Conservation (phyloP, 257 asterid species). For the Salvia rosmarinus region DNA sequence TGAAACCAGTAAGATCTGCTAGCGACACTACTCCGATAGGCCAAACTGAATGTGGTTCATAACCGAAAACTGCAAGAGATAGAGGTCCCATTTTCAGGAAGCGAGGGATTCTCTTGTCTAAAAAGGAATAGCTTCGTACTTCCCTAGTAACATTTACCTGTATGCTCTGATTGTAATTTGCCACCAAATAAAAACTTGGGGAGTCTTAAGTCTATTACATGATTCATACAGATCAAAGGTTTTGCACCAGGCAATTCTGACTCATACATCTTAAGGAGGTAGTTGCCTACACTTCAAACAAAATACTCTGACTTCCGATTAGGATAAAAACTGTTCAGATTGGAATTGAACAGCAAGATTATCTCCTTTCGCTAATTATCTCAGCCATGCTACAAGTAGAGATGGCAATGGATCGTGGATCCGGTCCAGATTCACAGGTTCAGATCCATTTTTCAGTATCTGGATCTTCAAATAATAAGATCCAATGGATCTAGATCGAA, state of each 20-base stretch:
- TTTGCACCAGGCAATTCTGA: not conserved
- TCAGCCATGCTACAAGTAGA: not conserved
- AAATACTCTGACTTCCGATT: no score
- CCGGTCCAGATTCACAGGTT: no score
- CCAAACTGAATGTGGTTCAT: slow-evolving; percentile 98
- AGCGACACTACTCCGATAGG: slow-evolving; percentile 88
- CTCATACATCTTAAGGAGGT: slow-evolving; percentile 18
- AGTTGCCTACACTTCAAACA: slow-evolving; percentile 5
- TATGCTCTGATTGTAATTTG: no score
- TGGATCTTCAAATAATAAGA: no score
- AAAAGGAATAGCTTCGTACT: no score
- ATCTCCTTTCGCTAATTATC: not conserved
- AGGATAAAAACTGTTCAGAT: no score
- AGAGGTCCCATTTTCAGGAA: slow-evolving; percentile 11
- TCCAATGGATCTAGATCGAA: no score
- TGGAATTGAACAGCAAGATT: no score
- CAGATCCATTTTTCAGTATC: no score
- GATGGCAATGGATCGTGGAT: no score
- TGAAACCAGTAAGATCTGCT: slow-evolving; percentile 80
- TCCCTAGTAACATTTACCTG: slow-evolving; percentile 17
- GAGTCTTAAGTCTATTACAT: not conserved
- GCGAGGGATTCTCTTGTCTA: slow-evolving; percentile 3
- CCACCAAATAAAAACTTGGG: not conserved
- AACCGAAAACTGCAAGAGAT: slow-evolving; percentile 76
- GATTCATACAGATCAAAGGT: slow-evolving; percentile 11